Percentiles rank a stretch among this genome's conserved stretches.
Evolutionary conservation across 768 basidiomycete species (phyloP).

Genomic region (Trametes coccinea): DNA sequence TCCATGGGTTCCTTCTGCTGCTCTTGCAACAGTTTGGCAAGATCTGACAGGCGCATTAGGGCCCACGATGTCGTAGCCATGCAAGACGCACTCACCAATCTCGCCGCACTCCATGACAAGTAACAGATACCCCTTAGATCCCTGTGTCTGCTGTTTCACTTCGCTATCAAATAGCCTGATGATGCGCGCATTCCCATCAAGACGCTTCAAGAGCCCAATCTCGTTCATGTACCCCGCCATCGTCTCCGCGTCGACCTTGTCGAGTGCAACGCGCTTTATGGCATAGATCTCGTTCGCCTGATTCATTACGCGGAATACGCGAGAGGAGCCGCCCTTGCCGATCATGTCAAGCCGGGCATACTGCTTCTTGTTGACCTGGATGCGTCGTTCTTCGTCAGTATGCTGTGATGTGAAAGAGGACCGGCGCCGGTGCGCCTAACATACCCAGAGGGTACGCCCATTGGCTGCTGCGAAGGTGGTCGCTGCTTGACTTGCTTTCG

Average conservation of each 20-base stretch:
- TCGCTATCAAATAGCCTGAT: constrained; percentile 92
- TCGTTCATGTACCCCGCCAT: constrained; percentile 96
- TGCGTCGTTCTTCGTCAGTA: neutral
- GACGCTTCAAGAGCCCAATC: constrained; percentile 87
- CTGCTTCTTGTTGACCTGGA: constrained; percentile 74
- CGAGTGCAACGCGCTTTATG: constrained; percentile 89
- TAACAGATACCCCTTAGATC: constrained; percentile 72
- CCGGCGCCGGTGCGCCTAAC: neutral
- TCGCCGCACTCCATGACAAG: constrained; percentile 98
- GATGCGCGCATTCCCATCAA: constrained; percentile 91
- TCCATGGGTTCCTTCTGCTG: constrained; percentile 83
- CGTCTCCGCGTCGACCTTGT: constrained; percentile 86
- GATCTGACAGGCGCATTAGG: constrained; percentile 44
- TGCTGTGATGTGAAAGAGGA: too few relatives aligned
- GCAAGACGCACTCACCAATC: constrained; percentile 41
- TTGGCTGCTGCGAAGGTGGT: neutral
- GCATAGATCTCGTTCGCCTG: constrained; percentile 78
- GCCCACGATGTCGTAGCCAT: neutral
- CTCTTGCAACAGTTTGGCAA: constrained; percentile 80
- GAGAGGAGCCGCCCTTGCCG: constrained; percentile 94
- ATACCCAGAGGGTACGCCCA: constrained; percentile 14
- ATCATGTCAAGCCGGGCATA: constrained; percentile 88
- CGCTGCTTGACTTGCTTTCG: constrained; percentile 12
- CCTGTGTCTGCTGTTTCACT: constrained; percentile 68
- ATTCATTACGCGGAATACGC: constrained; percentile 89